These are phyloP conservation scores for Gossypium trilobum DNA, from an alignment of 441 rosid genomes.

Conservation along the genomic window DNA sequence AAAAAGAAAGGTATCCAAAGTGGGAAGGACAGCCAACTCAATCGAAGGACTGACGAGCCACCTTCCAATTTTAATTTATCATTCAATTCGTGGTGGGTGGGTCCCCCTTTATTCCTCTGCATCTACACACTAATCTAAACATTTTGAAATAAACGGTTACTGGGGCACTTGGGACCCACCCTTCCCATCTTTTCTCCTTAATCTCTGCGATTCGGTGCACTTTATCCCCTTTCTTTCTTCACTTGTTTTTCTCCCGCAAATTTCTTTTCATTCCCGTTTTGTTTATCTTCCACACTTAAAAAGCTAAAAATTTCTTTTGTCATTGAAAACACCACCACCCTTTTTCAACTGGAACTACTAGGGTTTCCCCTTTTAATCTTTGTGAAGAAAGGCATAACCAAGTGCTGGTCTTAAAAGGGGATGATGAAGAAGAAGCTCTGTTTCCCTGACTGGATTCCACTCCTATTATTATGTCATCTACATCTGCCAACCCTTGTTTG, in stretches of 20 bases:
- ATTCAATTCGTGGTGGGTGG: not conserved
- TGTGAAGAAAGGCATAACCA: not conserved
- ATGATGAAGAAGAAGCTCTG: constrained; percentile 14
- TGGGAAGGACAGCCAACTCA: too few species aligned
- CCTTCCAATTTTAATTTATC: too few species aligned
- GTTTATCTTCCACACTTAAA: not conserved
- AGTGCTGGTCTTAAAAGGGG: not conserved
- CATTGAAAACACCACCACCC: constrained; percentile 4
- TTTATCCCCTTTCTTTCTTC: constrained; percentile 5
- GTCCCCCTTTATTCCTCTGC: constrained; percentile 12
- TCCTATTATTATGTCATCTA: constrained; percentile 19
- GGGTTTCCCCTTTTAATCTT: constrained; percentile 18
- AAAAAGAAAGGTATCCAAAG: too few species aligned
- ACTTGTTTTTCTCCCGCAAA: constrained; percentile 8
- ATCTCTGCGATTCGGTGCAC: constrained; percentile 17
- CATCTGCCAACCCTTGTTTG: constrained; percentile 30
- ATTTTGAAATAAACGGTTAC: constrained; percentile 24
- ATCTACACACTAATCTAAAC: constrained; percentile 3
- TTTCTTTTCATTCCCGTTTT: not conserved
- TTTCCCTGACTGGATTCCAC: constrained; percentile 20
- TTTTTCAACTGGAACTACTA: constrained; percentile 10
- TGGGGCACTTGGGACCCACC: constrained; percentile 28
- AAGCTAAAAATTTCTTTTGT: not conserved
- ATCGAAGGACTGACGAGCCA: too few species aligned
- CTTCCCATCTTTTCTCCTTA: constrained; percentile 16